A percentile compares a stretch with the other conserved stretches of the same genome.
These are phyloP conservation scores for Claviceps cyperi DNA, from an alignment of 2,329 filamentous ascomycete genomes.

Conservation along the genomic window DNA sequence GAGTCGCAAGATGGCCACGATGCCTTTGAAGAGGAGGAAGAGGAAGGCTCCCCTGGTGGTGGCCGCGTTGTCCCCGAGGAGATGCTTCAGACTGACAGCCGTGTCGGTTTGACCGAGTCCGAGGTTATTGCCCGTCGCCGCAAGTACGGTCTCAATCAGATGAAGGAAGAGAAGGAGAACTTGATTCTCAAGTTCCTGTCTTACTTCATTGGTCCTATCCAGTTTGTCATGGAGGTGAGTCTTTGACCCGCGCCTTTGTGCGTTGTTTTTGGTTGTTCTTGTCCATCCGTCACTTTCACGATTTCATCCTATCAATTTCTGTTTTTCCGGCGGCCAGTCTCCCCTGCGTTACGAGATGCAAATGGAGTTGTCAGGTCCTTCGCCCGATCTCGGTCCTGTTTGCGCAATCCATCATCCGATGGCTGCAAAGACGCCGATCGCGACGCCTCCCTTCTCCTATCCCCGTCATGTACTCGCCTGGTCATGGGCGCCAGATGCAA, in stretches of 20 bases:
- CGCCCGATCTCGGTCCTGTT: neutral
- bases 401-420: neutral
- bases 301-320: neutral
- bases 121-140: constrained; percentile 51
- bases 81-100: constrained; percentile 62
- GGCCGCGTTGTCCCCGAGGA: constrained; percentile 56
- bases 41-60: constrained; percentile 31
- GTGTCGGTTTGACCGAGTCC: constrained; percentile 53
- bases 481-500: neutral
- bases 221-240: constrained; percentile 83
- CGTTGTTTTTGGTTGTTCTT: neutral
- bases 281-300: neutral
- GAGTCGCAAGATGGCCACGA: constrained; percentile 65
- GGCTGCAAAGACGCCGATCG: neutral
- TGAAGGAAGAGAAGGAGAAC: constrained; percentile 87
- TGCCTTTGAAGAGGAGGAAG: constrained; percentile 47
- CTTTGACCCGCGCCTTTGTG: neutral
- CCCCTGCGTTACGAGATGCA: neutral
- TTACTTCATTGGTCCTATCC: constrained; percentile 80
- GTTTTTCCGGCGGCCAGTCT: too few relatives aligned
- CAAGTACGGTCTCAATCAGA: constrained; percentile 73
- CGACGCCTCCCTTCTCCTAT: too few relatives aligned
- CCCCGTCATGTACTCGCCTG: neutral
- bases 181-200: constrained; percentile 66
- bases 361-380: neutral